Evolutionary conservation across 495 filamentous ascomycete species (phyloP), one percentile per base, ranked within the genome.

Genomic region (Trichoderma erinaceum): DNA sequence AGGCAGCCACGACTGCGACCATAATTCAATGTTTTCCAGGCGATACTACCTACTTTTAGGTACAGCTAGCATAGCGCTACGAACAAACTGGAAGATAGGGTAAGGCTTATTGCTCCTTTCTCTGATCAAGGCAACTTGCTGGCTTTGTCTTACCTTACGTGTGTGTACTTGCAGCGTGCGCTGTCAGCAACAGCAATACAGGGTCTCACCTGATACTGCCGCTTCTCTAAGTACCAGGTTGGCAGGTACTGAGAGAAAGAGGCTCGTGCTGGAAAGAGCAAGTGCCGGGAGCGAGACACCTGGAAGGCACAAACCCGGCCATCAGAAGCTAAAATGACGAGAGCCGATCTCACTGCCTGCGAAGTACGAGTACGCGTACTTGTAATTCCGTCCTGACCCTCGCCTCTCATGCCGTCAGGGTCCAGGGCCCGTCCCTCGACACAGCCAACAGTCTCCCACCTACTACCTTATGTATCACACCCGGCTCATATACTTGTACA

Each of bases 301-400:
- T n/a, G 44, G 44, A 48, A 56, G 50, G 50, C 50, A 56, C n/a
- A n/a, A n/a, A 56, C 50, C n/a, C 16, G 21, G n/a, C 43, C 50
- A 56, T 56, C 50, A 56, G 27, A 61, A 61, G 25, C 23, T 32
- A 32, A 61, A 61, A 32, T 18, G 56, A 61, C 56, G 50, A 56
- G 50, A 61, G 56, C 56, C 56, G 56, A 61, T 61, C 56, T 61
- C 25, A 61, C 56, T 32, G n/a, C 4, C 44, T 48, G 44, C 29
- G 25, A 23, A 29, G 56, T 13, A 29, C 56, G 11, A 27, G 23
- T 29, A 32, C 56, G 21, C n/a, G 21, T 23, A 21, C 21, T 18
- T 21, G 48, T 52, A 52, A 25, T 52, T 11, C 18, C 8, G 21
- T 52, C 48, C 48, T 38, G 5, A 38, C n/a, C 25, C 3, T 8